Evolutionary conservation across 768 basidiomycete species (phyloP).

Genomic region (Dioszegia hungarica): DNA sequence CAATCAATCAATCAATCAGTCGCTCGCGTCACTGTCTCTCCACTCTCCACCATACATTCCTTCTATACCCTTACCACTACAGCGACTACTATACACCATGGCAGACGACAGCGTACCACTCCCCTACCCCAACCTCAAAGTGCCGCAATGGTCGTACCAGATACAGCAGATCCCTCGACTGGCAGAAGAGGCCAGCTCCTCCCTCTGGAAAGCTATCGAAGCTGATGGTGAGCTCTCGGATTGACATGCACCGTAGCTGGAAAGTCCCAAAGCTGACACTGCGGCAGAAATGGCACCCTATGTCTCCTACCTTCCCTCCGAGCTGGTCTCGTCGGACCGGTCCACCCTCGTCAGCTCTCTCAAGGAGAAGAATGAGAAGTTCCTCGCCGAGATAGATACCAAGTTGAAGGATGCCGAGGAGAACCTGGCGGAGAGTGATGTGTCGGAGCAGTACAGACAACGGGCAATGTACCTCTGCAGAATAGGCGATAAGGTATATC

Average conservation of each 20-base stretch:
- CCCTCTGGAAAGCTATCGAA: slow-evolving; percentile 68
- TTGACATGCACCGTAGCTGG: background rate
- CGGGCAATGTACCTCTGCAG: slow-evolving; percentile 77
- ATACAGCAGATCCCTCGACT: slow-evolving; percentile 63
- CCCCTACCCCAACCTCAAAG: slow-evolving; percentile 77
- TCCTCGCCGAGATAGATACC: slow-evolving; percentile 69
- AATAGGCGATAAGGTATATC: slow-evolving; percentile 71
- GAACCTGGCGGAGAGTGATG: slow-evolving; percentile 88
- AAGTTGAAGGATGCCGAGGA: slow-evolving; percentile 79
- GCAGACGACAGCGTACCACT: slow-evolving; percentile 72
- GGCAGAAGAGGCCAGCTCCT: slow-evolving; percentile 63
- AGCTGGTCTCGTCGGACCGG: slow-evolving; percentile 53
- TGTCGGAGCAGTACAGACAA: slow-evolving; percentile 77
- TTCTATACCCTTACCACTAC: background rate
- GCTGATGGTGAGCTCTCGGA: slow-evolving; percentile 68
- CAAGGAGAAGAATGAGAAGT: slow-evolving; percentile 65
- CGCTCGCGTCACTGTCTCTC: slow-evolving; percentile 11
- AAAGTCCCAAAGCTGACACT: slow-evolving; percentile 7
- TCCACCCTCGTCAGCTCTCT: slow-evolving; percentile 56
- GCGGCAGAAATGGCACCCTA: slow-evolving; percentile 81
- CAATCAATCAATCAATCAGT: background rate
- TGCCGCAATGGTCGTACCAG: slow-evolving; percentile 74
- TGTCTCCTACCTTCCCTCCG: slow-evolving; percentile 11
- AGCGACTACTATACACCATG: slow-evolving; percentile 56
- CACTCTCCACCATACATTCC: background rate